Evolutionary conservation across 805 yeast species (phyloP).

Genomic region (Lipomyces sp.): DNA sequence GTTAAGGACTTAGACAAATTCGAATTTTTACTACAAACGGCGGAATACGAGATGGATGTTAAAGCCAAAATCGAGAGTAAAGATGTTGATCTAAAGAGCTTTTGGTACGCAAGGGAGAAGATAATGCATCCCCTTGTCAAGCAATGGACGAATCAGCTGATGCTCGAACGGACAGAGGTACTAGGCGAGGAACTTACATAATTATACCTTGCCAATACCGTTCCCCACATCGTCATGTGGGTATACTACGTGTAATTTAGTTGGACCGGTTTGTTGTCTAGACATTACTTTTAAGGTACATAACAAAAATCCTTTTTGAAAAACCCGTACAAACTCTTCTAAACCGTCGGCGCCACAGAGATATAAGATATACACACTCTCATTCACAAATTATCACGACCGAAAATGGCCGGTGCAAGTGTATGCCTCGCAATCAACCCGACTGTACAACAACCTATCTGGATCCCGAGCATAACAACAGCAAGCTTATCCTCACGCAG

Average conservation of each 20-base stretch:
- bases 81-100: constrained; percentile 62
- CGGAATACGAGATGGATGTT: constrained; percentile 71
- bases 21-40: constrained; percentile 67
- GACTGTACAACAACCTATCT: constrained; percentile 49
- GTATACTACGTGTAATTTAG: background rate
- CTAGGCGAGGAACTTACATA: constrained; percentile 43
- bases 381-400: constrained; percentile 68
- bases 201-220: background rate
- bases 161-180: constrained; percentile 53
- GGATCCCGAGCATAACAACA: constrained; percentile 59
- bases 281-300: background rate
- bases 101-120: constrained; percentile 62
- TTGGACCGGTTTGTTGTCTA: background rate
- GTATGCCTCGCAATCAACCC: constrained; percentile 84
- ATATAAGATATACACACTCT: background rate
- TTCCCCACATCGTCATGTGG: background rate
- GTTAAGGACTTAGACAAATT: constrained; percentile 94
- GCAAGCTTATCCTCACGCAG: constrained; percentile 82
- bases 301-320: background rate
- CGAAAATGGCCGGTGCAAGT: constrained; percentile 83
- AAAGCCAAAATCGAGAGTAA: constrained; percentile 52
- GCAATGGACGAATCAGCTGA: constrained; percentile 63
- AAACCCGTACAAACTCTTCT: background rate
- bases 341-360: background rate
- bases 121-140: constrained; percentile 53